Evolutionary conservation across 176 grass and related monocot genomes (phyloP), one percentile per base, ranked within the genome.

Genomic region (Cymbopogon citratus): DNA sequence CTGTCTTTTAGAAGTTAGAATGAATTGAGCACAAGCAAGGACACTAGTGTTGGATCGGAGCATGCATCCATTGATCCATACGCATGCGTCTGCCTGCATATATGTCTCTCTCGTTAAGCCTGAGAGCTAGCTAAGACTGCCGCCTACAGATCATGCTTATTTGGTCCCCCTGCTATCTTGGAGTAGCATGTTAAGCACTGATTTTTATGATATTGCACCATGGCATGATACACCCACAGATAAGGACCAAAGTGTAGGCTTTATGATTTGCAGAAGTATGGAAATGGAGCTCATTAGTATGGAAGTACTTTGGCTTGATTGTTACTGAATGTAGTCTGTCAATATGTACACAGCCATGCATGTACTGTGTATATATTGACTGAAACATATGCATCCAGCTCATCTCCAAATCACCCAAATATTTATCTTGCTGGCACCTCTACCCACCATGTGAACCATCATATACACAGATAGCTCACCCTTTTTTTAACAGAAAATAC

Each of bases 131-230:
- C 61, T 67, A 52, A 67, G 64, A 63, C 60, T 44, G 85, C 71
- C 52, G 61, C 71, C 49, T 76, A 69, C 54, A 76, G 80, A 87
- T 62, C 46, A 4, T 59, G 54, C 21, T 59, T n/a, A 43, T 59
- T 89, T 77, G 88, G 88, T 90, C 88, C 88, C 88, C 88, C 29
- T 74, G 79, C 88, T 90, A 90, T 86, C 75, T 68, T 16, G 28
- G 35, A 67, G 88, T 86, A 86, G 88, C 79, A 82, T 86, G 88
- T 90, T 84, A 74, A 86, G 66, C 88, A 62, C 88, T 63, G 88
- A 90, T 82, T 90, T 90, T 86, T 90, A 83, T 86, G 83, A 25
- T 80, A 43, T 85, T 72, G 72, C 83, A 89, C 38, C 31, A 24
- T 25, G 8, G 36, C 74, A 62, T 83, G 88, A 90, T 83, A 79